Conservation (phyloP, 352 stramenopile species). For the Phytophthora sp. region DNA sequence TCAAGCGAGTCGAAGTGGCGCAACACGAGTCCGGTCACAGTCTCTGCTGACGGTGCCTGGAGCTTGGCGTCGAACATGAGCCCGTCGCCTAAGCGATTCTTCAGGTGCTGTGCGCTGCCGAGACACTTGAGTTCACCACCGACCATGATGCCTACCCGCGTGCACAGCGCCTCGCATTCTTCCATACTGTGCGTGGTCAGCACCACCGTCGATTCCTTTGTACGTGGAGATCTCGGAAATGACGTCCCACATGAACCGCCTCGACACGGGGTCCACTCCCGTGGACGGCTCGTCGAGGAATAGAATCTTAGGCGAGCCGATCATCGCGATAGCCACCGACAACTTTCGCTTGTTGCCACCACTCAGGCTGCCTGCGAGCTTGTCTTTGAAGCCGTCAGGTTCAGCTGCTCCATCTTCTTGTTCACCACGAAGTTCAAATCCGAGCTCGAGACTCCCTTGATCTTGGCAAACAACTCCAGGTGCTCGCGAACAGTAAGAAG, state of each 20-base stretch:
- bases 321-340: constrained; percentile 92
- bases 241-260: constrained; percentile 94
- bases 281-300: constrained; percentile 94
- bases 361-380: too few relatives aligned
- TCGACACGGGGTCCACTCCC: too few relatives aligned
- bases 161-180: too few relatives aligned
- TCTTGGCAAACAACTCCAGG: constrained; percentile 78
- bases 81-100: constrained; percentile 96
- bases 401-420: constrained; percentile 75
- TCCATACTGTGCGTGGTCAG: too few relatives aligned
- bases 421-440: constrained; percentile 21
- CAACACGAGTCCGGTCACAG: constrained; percentile 9
- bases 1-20: constrained; percentile 27
- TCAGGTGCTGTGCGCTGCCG: constrained; percentile 93
- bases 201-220: constrained; percentile 82
- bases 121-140: constrained; percentile 74
- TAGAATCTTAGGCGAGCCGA: constrained; percentile 91
- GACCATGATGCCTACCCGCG: constrained; percentile 95
- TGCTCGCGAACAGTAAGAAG: constrained; percentile 82
- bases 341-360: constrained; percentile 95
- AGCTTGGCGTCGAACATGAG: constrained; percentile 85
- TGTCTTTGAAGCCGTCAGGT: constrained; percentile 74
- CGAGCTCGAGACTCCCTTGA: constrained; percentile 74
- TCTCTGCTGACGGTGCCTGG: constrained; percentile 24
- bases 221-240: constrained; percentile 82